Evolutionary conservation across 116 monocot genomes (phyloP).

Genomic region (Papilionanthe hybrid): DNA sequence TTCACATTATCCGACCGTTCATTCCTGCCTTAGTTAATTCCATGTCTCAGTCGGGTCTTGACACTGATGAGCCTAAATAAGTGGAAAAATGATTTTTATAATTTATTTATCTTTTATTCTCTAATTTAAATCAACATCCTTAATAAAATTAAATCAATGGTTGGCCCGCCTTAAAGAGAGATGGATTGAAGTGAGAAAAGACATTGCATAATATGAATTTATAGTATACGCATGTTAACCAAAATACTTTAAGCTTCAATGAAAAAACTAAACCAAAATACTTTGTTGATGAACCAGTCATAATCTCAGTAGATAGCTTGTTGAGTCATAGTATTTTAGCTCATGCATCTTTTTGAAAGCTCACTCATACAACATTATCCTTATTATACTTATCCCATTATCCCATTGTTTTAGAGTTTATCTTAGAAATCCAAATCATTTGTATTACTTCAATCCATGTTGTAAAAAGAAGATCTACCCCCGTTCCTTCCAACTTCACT

Average conservation of each 20-base stretch:
- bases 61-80: no score
- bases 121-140: no score
- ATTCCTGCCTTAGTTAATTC: no score
- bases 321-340: not conserved
- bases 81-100: no score
- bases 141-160: no score
- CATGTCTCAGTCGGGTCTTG: no score
- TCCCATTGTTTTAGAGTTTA: not conserved
- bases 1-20: no score
- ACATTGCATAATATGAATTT: no score
- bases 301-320: not conserved
- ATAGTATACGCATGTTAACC: no score
- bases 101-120: no score
- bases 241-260: no score
- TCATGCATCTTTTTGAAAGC: not conserved
- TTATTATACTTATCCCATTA: not conserved
- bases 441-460: not conserved
- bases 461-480: not conserved
- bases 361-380: not conserved
- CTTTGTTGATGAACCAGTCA: not conserved
- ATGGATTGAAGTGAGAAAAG: not conserved
- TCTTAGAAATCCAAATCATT: not conserved
- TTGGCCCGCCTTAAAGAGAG: not conserved
- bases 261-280: no score
- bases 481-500: not conserved